Conservation (phyloP, 192 early-diverging fungal genomes). For the Rhizoclosmatium globosum region DNA sequence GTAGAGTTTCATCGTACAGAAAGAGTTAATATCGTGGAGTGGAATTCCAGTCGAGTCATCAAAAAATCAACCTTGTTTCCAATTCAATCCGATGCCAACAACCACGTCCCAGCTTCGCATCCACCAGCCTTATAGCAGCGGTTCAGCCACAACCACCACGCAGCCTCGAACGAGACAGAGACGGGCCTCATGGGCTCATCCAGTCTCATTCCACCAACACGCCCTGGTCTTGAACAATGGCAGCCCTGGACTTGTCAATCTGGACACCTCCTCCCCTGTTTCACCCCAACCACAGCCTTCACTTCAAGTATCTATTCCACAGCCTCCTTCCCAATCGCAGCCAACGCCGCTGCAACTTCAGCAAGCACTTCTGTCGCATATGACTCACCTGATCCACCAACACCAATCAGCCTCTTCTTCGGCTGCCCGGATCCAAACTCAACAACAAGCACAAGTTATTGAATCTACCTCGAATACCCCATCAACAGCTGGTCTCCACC, state of each 20-base stretch:
- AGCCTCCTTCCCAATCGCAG: neutral
- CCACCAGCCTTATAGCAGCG: neutral
- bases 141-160: neutral
- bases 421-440: neutral
- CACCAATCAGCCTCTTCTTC: neutral
- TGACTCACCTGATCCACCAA: neutral
- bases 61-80: neutral
- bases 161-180: neutral
- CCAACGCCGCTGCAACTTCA: neutral
- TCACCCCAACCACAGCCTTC: too few relatives aligned
- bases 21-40: too few relatives aligned
- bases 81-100: neutral
- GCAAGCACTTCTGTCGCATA: neutral
- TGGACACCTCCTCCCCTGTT: too few relatives aligned
- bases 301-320: too few relatives aligned
- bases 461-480: neutral
- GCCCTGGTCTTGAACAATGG: too few relatives aligned
- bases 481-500: neutral
- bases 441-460: neutral
- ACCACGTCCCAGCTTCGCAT: neutral
- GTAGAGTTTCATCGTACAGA: too few relatives aligned
- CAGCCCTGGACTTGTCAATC: too few relatives aligned
- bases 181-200: neutral
- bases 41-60: neutral
- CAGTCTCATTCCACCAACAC: neutral